A percentile compares a stretch with the other conserved stretches of the same genome.
phyloP scores from a whole-genome alignment of 257 asterid species.

The Solanum dulcamara region DNA sequence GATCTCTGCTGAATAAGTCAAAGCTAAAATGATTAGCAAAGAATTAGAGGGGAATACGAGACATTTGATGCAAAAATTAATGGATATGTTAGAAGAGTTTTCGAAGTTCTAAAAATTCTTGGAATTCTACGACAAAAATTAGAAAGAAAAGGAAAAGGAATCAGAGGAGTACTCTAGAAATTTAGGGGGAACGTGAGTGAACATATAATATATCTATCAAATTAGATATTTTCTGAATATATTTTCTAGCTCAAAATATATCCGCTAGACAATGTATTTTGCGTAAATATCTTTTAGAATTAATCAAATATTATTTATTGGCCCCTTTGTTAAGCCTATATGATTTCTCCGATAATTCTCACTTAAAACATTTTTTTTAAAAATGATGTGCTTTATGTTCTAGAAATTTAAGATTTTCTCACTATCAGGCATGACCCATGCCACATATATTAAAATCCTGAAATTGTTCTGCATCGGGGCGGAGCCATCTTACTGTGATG shows the following conservation, averaged over 20 bases:
- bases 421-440: too few relatives aligned
- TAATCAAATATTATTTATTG: not conserved
- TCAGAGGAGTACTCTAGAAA: not conserved
- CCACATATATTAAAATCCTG: too few relatives aligned
- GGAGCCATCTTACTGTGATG: too few relatives aligned
- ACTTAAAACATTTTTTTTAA: not conserved
- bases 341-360: not conserved
- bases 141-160: not conserved
- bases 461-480: too few relatives aligned
- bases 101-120: not conserved
- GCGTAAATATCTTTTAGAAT: too few relatives aligned
- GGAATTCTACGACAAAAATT: not conserved
- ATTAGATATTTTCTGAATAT: not conserved
- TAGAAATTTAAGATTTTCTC: too few relatives aligned
- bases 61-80: not conserved
- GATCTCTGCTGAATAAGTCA: constrained; percentile 10
- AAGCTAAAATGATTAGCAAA: constrained; percentile 28
- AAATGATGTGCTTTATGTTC: too few relatives aligned
- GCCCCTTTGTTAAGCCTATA: not conserved
- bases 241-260: not conserved
- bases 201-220: too few relatives aligned
- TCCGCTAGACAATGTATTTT: too few relatives aligned
- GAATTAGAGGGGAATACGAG: constrained; percentile 18
- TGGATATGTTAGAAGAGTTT: not conserved
- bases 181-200: too few relatives aligned